Conservation (phyloP, 352 stramenopile genomes). For the Phytophthora lateralis region DNA sequence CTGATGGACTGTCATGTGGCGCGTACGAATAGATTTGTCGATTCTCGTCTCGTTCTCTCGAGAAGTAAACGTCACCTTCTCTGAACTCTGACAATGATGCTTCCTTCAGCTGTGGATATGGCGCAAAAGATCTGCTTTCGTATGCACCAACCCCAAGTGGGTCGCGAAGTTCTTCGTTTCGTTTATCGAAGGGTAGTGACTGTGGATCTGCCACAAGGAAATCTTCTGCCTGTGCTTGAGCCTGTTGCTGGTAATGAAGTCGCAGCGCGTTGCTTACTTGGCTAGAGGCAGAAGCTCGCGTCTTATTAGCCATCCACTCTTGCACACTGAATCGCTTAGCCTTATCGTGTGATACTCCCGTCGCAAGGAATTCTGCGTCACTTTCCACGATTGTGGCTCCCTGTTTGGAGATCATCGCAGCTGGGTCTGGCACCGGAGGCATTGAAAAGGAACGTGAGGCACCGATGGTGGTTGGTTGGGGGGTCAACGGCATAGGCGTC, state of each 20-base stretch:
- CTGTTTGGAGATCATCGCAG: conserved; percentile 15
- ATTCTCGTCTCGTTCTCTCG: conserved; percentile 1
- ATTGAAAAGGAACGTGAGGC: conserved; percentile 16
- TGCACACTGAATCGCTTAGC: conserved; percentile 67
- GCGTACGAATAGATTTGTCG: conserved; percentile 38
- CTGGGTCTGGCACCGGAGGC: conserved; percentile 13
- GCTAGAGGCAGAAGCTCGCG: conserved; percentile 33
- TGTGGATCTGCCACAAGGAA: conserved; percentile 1
- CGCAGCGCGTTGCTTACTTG: conserved; percentile 31
- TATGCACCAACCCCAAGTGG: conserved; percentile 9
- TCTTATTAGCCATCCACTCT: conserved; percentile 77
- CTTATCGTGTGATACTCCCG: conserved; percentile 75
- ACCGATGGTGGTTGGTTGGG: not conserved
- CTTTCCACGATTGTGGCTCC: conserved; percentile 39
- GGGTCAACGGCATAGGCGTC: conserved; percentile 14
- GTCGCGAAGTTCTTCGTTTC: conserved; percentile 8
- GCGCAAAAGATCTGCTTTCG: not conserved
- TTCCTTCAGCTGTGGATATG: conserved; percentile 3
- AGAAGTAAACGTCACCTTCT: not conserved
- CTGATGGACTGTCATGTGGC: conserved; percentile 17
- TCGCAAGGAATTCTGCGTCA: conserved; percentile 55
- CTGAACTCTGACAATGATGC: not conserved
- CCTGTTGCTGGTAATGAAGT: conserved; percentile 30
- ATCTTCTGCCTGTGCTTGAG: conserved; percentile 10
- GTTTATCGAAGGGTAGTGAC: conserved; percentile 8